Base-by-base conservation (phyloP, 2,329 filamentous ascomycete species). In the Samsoniella hepiali region DNA sequence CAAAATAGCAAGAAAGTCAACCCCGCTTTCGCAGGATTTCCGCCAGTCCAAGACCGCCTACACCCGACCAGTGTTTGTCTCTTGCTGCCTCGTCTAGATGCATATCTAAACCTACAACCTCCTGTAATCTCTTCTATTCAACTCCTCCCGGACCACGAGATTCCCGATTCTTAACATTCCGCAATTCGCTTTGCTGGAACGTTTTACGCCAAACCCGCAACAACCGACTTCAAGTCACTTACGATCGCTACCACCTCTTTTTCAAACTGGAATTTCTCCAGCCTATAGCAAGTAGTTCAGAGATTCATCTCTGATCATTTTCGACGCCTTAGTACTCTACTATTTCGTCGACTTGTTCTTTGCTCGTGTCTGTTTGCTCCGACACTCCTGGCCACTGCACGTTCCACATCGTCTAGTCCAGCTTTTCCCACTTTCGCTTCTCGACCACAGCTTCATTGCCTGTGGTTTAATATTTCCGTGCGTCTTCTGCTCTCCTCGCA, bases 361-460 rank as follows among this genome's bases (percentile, higher is more conserved):
- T 3, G 29, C 36, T 11, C 32, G 58, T 61, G 58, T 55, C 40
- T 31, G 38, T 47, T 47, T 60, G 36, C 40, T 38, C n/a, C 50
- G 58, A 47, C 49, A 38, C 40, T 44, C 29, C 31, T 47, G 50
- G 58, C 6, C 32, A 11, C 38, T 51, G 40, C 50, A 62, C 58
- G 40, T 42, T 55, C 34, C 31, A 45, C 50, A 36, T 31, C 27
- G 49, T 47, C 31, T 15, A 54, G 50, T 38, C 31, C 50, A 22
- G 5, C 9, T 56, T 47, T 62, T 47, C 66, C 65, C 69, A 78
- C 77, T 69, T 73, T 79, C 78, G 75, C 76, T 79, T 75, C 72
- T 69, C 67, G 68, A 68, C 68, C 65, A 70, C 72, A 72, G 69
- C 60, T 62, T 62, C 42, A 65, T 63, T 67, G 60, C 62, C 65